A percentile compares a stretch with the other conserved stretches of the same genome.
phyloP scores from a whole-genome alignment of 2,329 filamentous ascomycete species.

The Karstenula rhodostoma region DNA sequence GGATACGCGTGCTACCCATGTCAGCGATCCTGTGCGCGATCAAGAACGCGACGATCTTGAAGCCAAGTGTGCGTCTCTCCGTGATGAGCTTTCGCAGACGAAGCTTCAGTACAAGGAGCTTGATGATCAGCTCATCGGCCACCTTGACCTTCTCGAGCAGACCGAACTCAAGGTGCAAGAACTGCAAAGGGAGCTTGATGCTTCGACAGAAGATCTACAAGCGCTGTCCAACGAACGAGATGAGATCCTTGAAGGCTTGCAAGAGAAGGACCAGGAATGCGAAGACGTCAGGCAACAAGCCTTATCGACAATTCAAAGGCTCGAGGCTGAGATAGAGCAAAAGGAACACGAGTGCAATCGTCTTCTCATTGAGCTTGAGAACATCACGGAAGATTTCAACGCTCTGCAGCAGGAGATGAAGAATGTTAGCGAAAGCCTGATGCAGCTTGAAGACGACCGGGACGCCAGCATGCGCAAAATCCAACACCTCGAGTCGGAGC shows the following conservation, averaged over 20 bases:
- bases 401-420: slow-evolving; percentile 95
- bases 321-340: slow-evolving; percentile 73
- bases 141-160: slow-evolving; percentile 79
- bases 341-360: slow-evolving; percentile 75
- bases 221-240: slow-evolving; percentile 84
- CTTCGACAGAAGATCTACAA: slow-evolving; percentile 80
- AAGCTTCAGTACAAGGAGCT: slow-evolving; percentile 91
- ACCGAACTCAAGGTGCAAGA: slow-evolving; percentile 65
- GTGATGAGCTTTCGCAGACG: slow-evolving; percentile 85
- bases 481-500: slow-evolving; percentile 81
- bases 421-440: slow-evolving; percentile 83
- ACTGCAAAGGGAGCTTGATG: slow-evolving; percentile 82
- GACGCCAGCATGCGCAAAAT: slow-evolving; percentile 80
- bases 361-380: slow-evolving; percentile 74
- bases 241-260: slow-evolving; percentile 78
- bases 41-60: slow-evolving; percentile 78
- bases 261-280: slow-evolving; percentile 65
- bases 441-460: slow-evolving; percentile 89
- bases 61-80: slow-evolving; percentile 79
- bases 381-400: slow-evolving; percentile 84
- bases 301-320: slow-evolving; percentile 64
- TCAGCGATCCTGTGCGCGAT: slow-evolving; percentile 71
- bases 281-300: slow-evolving; percentile 65
- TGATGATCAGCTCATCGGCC: slow-evolving; percentile 80
- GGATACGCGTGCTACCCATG: slow-evolving; percentile 64